Evolutionary conservation across 768 basidiomycete genomes (phyloP), one percentile per base, ranked within the genome.

Genomic region (Termitomyces sp.): DNA sequence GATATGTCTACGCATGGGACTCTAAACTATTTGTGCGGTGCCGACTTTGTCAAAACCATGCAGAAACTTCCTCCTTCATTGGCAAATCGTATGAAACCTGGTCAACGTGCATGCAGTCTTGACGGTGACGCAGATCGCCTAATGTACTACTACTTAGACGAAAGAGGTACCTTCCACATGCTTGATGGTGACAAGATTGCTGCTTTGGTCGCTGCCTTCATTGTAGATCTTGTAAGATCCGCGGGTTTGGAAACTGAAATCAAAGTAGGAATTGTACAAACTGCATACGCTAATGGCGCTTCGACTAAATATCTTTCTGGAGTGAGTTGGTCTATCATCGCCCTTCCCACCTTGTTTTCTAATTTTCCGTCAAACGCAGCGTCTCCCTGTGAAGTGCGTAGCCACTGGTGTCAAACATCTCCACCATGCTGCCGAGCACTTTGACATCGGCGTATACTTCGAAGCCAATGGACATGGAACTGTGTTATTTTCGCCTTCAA

Each of bases 391-490:
- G 29, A 89, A 88, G 69, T 99, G 97, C 71, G 95, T 96, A 7
- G 81, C 94, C 2, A 99, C 97, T 15, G 97, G 97, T 32, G 97
- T 99, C 62, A 99, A 99, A 74, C 92, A 98, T 72, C 85, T 98
- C 52, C 97, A 99, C 72, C 96, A 98, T 70, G 97, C 96, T 15
- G 97, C 97, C 11, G 93, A 96, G 68, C 85, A 87, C 68, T 98
- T 89, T 74, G 85, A 94, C 70, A 83, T 99, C 59, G 97, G 97
- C n/a, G 93, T 99, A 49, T 99, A 99, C 76, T 99, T 99, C 69
- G 97, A 99, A 74, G 97, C 97, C 38, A 99, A 99, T 71, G 97
- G 97, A 2, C 97, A 99, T 68, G 97, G 97, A 37, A 99, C 97
- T 3, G 94, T 98, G 51, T 75, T 98, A 59, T 98, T 99, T 78